A percentile compares a stretch with the other conserved stretches of the same genome.
These are phyloP conservation scores for Termitomyces sp. DNA, from an alignment of 768 basidiomycete species.

Conservation along the genomic window DNA sequence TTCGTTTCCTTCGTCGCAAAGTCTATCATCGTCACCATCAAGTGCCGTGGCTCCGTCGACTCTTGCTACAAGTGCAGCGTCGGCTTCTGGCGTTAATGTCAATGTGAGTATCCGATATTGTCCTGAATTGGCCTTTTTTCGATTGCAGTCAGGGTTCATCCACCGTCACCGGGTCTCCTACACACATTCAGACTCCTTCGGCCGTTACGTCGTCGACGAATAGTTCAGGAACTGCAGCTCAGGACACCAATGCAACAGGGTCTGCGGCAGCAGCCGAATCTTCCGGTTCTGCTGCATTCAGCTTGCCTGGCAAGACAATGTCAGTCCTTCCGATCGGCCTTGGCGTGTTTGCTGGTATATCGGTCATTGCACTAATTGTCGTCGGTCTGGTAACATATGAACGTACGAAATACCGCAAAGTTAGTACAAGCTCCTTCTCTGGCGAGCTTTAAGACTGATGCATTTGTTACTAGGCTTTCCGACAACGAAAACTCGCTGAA, in stretches of 20 bases:
- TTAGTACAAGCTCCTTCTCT: slow-evolving; percentile 24
- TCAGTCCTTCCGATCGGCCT: slow-evolving; percentile 79
- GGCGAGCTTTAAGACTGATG: background rate
- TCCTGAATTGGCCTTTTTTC: background rate
- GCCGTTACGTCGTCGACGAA: slow-evolving; percentile 10
- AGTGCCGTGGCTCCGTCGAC: background rate
- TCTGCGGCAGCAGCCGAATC: slow-evolving; percentile 25
- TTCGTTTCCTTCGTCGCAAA: slow-evolving; percentile 11
- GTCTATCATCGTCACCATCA: background rate
- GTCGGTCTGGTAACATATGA: slow-evolving; percentile 85
- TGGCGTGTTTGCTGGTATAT: slow-evolving; percentile 81
- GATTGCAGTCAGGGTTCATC: slow-evolving; percentile 11
- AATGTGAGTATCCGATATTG: slow-evolving; percentile 8
- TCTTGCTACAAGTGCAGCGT: background rate
- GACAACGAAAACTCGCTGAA: slow-evolving; percentile 69
- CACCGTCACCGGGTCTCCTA: slow-evolving; percentile 9
- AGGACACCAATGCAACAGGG: slow-evolving; percentile 10
- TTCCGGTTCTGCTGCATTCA: slow-evolving; percentile 38
- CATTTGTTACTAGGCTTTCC: slow-evolving; percentile 50
- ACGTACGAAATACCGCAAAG: slow-evolving; percentile 82
- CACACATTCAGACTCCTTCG: slow-evolving; percentile 12
- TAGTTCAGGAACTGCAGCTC: slow-evolving; percentile 9
- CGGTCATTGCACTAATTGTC: slow-evolving; percentile 74
- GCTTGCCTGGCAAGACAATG: slow-evolving; percentile 66
- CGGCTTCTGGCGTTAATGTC: slow-evolving; percentile 5